Conservation (phyloP, 192 early-diverging fungal genomes). For the Entomortierella chlamydospora region DNA sequence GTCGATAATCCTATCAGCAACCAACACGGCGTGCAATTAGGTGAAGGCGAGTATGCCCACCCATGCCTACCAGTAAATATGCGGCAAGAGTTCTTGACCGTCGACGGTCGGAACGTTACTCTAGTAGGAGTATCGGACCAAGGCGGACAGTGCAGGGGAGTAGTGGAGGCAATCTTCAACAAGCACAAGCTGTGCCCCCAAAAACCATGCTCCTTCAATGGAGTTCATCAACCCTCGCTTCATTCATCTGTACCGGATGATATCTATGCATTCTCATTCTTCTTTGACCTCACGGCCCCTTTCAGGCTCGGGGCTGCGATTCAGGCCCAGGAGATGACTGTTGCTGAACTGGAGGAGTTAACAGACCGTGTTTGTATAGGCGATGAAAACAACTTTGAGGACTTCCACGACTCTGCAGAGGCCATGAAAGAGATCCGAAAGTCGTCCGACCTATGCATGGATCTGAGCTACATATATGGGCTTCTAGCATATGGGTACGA, state of each 20-base stretch:
- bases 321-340: conserved; percentile 73
- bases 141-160: conserved; percentile 59
- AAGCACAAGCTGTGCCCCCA: conserved; percentile 70
- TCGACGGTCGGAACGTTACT: conserved; percentile 33
- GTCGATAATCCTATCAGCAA: conserved; percentile 38
- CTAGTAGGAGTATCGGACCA: conserved; percentile 71
- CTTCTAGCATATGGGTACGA: conserved; percentile 89
- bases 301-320: conserved; percentile 64
- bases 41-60: conserved; percentile 59
- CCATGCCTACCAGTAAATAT: conserved; percentile 56
- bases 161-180: conserved; percentile 78
- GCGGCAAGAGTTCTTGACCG: conserved; percentile 28
- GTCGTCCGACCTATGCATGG: conserved; percentile 88
- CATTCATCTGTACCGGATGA: conserved; percentile 74
- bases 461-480: conserved; percentile 88
- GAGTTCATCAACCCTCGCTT: conserved; percentile 90
- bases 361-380: conserved; percentile 77
- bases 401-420: conserved; percentile 57
- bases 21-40: conserved; percentile 18
- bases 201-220: conserved; percentile 91
- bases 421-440: conserved; percentile 64
- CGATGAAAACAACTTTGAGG: conserved; percentile 53
- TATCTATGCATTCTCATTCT: conserved; percentile 96
- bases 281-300: conserved; percentile 89
- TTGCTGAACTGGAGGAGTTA: conserved; percentile 74